Base-by-base conservation (phyloP, 805 yeast species). In the Brettanomyces nanus region DNA sequence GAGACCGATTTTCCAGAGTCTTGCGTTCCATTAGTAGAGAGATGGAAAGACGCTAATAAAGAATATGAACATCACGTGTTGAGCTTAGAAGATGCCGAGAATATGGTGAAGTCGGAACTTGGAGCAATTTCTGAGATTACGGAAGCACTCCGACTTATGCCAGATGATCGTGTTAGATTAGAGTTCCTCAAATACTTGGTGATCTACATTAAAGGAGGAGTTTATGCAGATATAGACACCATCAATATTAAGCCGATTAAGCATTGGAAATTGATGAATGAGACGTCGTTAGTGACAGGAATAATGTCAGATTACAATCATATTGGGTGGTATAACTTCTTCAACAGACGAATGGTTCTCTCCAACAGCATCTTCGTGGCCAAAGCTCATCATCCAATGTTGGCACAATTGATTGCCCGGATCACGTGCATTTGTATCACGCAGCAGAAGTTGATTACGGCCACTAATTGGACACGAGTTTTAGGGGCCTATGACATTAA, bases 201-300 rank as follows among this genome's bases (percentile, higher is more conserved):
- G 5, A 46, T 75, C 5, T 74, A 51, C 42, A 65, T 76, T 3
- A 55, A 59, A 33, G 83, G 83, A 33, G 83, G 83, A n/a, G 66
- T 73, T 10, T 77, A 77, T 48, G 69, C 80, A 3, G 82, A 77
- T 51, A 71, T 75, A 26, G 83, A 77, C 51, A 75, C 81, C 1
- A 62, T 59, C 41, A 69, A 77, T 19, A 62, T 70, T 37, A 75
- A 68, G 41, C 79, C 79, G 1, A 37, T 59, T 17, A 51, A 44
- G 43, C 48, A 34, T 39, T 59, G 63, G 63, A 48, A 49, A 36
- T 43, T 39, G 11, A 40, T 41, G 5, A 31, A 20, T 20, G 6
- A 6, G 6, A 30, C 20, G 20, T 52, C 45, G 36, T 40, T 58
- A 19, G 45, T 52, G 49, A 53, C 56, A 30, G 63, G 61, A 22